Evolutionary conservation across 2,329 filamentous ascomycete species (phyloP), one percentile per base, ranked within the genome.

Genomic region (Cercospora zeae-maydis): DNA sequence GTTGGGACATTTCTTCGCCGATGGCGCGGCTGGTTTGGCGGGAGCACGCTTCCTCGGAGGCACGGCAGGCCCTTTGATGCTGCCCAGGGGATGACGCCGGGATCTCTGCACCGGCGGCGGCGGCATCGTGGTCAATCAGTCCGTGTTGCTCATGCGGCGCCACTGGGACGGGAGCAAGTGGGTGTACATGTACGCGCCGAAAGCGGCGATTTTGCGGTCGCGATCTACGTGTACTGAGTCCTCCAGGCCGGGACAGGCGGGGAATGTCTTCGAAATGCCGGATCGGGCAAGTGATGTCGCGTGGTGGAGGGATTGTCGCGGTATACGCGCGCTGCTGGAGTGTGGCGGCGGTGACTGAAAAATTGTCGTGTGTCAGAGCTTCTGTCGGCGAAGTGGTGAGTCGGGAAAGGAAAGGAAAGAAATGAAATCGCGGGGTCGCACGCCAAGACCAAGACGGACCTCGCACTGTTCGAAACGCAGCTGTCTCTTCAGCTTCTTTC

Each of bases 1-100:
- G 10, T 53, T 61, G 1, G 62, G 61, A 65, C 67, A 69, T 19
- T 47, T 61, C 33, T 64, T 62, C 14, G 55, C 56, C 27, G 61
- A 45, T n/a, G 58, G 19, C n/a, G 39, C 49, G 1, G 54, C 24
- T 21, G 37, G 52, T 33, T 64, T 64, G 13, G 62, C 37, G 11
- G 59, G 62, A 27, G 33, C 58, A 24, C 62, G 62, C 16, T 60
- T 58, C 6, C 52, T 63, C 45, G 36, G 57, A 37, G 24, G 57
- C 4, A 56, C 21, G 36, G 33, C 33, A 10, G 54, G 31, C 11
- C 31, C 16, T 14, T 63, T 63, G 45, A 64, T 31, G n/a, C 62
- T 58, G 39, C 62, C 62, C 9, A 64, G 36, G 19, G 34, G 59
- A 13, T 37, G 51, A 59, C 39, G 57, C 30, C 59, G 59, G 51